A percentile compares a stretch with the other conserved stretches of the same genome.
phyloP scores from a whole-genome alignment of 257 asterid genomes.

The Hygrophila difformis region DNA sequence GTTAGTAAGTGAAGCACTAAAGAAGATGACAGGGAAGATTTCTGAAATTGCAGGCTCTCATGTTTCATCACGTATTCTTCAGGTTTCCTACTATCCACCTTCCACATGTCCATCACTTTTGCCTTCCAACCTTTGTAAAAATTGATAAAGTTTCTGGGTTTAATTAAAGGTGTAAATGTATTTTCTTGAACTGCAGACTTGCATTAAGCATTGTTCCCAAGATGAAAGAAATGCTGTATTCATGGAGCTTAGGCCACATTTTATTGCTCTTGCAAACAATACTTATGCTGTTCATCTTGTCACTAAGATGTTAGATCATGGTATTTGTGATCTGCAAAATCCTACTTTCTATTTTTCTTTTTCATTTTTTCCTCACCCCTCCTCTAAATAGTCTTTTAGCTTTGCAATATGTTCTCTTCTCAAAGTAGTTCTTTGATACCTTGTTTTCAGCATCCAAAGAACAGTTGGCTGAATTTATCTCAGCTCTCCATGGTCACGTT shows the following conservation, averaged over 20 bases:
- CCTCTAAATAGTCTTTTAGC: not conserved
- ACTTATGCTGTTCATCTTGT: conserved; percentile 85
- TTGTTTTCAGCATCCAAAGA: conserved; percentile 63
- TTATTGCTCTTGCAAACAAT: conserved; percentile 54
- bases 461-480: conserved; percentile 50
- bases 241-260: conserved; percentile 67
- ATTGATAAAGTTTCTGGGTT: conserved; percentile 12
- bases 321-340: conserved; percentile 26
- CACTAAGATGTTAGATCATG: conserved; percentile 73
- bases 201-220: conserved; percentile 77
- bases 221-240: conserved; percentile 72
- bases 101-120: not conserved
- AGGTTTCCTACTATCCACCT: conserved; percentile 39
- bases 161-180: not conserved
- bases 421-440: not conserved
- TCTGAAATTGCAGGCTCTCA: conserved; percentile 88
- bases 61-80: conserved; percentile 87
- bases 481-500: conserved; percentile 13
- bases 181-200: conserved; percentile 43
- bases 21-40: conserved; percentile 84
- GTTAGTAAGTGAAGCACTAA: conserved; percentile 70
- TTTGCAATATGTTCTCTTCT: conserved; percentile 5
- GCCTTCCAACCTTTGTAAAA: conserved; percentile 7
- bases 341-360: not conserved
- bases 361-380: not conserved